Evolutionary conservation across 2,329 filamentous ascomycete genomes (phyloP), one percentile per base, ranked within the genome.

Genomic region (Epichloe hybrida): DNA sequence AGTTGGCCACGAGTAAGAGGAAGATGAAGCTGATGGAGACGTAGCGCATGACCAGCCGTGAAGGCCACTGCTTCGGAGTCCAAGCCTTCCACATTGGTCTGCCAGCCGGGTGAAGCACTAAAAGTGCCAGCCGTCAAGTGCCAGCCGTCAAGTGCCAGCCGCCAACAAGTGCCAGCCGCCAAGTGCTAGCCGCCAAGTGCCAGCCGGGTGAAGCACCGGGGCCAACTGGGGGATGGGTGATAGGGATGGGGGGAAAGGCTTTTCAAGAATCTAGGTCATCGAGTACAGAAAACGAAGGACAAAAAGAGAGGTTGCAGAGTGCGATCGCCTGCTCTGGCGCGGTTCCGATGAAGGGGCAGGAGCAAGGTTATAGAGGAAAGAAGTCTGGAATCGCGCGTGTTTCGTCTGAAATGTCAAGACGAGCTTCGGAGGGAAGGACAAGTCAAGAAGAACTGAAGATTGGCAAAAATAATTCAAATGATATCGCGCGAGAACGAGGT

Each of bases 1-100:
- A 65, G 52, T 63, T 66, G 43, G 59, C 57, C 52, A 62, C 51
- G 53, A 55, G 21, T 39, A 62, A 54, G 20, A 50, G 51, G 17
- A 56, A 2, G 42, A 61, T 50, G 48, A 64, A 57, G 21, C 57
- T 49, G 47, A 61, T 43, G 46, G 59, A 56, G 23, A 64, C 53
- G 52, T 60, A 61, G 48, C 64, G 64, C 45, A 65, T 50, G 40
- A 59, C 55, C 27, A 61, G 54, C 50, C 64, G 61, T 45, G 61
- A 58, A 8, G 62, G 56, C 59, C 60, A 59, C 50, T 36, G 49
- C 39, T 45, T 40, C 21, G 40, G 50, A 15, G 40, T 48, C 46
- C 41, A 49, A 20, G 47, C 5, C 46, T 47, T 54, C 21, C 49
- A 27, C 53, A 55, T 55, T 13, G 15, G 36, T 31, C 17, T 27